Conservation (phyloP, 129 eudicot species). For the Arctium minus region DNA sequence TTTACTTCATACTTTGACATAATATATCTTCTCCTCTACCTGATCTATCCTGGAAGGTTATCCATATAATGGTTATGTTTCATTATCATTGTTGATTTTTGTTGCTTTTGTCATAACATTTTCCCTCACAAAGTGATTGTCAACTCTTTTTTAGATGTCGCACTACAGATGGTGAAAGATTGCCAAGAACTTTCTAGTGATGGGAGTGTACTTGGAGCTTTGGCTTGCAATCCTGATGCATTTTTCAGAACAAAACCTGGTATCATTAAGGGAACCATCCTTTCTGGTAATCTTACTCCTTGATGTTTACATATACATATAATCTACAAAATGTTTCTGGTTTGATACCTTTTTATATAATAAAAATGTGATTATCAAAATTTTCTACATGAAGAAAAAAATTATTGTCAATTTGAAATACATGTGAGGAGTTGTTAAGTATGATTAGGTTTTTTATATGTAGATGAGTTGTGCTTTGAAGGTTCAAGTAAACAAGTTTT, state of each 20-base stretch:
- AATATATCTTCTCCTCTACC: neutral
- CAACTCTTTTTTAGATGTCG: constrained; percentile 27
- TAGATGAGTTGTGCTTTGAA: too few relatives aligned
- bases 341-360: too few relatives aligned
- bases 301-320: neutral
- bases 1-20: neutral
- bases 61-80: neutral
- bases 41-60: neutral
- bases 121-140: neutral
- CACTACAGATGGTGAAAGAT: constrained; percentile 23
- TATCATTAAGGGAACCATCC: neutral
- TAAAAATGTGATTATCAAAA: too few relatives aligned
- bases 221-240: constrained; percentile 28
- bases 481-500: neutral
- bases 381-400: too few relatives aligned
- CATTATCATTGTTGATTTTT: neutral
- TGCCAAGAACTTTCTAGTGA: constrained; percentile 12
- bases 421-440: too few relatives aligned
- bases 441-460: neutral
- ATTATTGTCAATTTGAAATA: too few relatives aligned
- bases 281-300: constrained; percentile 4
- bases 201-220: constrained; percentile 1
- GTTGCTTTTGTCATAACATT: neutral
- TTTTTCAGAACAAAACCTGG: constrained; percentile 3
- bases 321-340: too few relatives aligned